These are phyloP conservation scores for Kuraishia molischiana DNA, from an alignment of 805 yeast species.

Conservation along the genomic window DNA sequence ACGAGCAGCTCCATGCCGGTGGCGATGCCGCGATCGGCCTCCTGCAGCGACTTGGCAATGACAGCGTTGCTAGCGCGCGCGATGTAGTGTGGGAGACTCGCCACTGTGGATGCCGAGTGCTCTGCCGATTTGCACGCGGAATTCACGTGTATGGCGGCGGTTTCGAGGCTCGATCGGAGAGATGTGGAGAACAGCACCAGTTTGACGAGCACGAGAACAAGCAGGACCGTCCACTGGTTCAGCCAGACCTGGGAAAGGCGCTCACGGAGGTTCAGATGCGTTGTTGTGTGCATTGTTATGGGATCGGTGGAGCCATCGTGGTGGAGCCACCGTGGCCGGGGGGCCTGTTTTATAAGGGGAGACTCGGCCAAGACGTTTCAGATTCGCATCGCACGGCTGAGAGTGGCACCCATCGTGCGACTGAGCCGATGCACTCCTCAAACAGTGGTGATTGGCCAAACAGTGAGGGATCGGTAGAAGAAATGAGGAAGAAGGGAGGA, in stretches of 20 bases:
- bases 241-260: conserved; percentile 56
- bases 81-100: conserved; percentile 47
- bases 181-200: conserved; percentile 45
- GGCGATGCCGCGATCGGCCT: conserved; percentile 36
- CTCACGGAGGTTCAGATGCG: conserved; percentile 41
- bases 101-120: conserved; percentile 17
- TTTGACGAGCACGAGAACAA: conserved; percentile 50
- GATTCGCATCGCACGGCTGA: too few relatives aligned
- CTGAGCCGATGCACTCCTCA: too few relatives aligned
- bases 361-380: too few relatives aligned
- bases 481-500: too few relatives aligned
- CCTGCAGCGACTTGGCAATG: conserved; percentile 34
- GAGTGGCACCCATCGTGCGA: too few relatives aligned
- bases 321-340: too few relatives aligned
- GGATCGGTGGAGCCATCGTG: too few relatives aligned
- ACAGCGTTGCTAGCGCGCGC: conserved; percentile 45
- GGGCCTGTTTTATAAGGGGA: too few relatives aligned
- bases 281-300: too few relatives aligned
- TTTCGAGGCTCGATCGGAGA: conserved; percentile 29
- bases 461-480: too few relatives aligned
- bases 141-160: conserved; percentile 27
- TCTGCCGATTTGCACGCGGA: conserved; percentile 40
- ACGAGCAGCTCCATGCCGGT: conserved; percentile 34
- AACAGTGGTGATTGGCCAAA: too few relatives aligned
- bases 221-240: conserved; percentile 50